Conservation (phyloP, 75 land plant species). For the Sequoiadendron giganteum region DNA sequence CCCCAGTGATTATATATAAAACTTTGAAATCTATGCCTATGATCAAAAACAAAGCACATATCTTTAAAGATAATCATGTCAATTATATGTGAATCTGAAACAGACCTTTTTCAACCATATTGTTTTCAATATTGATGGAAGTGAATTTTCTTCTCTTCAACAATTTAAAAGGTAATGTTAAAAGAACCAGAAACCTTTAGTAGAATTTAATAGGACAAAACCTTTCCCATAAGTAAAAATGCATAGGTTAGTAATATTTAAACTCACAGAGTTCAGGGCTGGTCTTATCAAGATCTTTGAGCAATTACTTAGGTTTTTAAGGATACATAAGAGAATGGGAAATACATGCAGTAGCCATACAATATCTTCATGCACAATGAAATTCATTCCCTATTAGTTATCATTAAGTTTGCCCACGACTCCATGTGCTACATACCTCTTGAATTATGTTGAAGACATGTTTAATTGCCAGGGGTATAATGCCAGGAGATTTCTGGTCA, state of each 20-base stretch:
- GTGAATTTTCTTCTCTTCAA: neutral
- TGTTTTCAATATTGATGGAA: neutral
- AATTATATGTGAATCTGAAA: neutral
- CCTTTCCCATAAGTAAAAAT: neutral
- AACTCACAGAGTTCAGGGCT: neutral
- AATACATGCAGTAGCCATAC: neutral
- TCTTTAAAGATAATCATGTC: neutral
- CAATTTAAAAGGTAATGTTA: neutral
- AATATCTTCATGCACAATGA: neutral
- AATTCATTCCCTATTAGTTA: neutral
- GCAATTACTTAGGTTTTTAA: neutral
- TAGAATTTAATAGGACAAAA: neutral
- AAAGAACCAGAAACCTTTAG: neutral
- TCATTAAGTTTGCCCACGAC: neutral
- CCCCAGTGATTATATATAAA: neutral
- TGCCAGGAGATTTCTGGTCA: slow-evolving; percentile 95
- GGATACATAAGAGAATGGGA: neutral
- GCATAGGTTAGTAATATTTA: neutral
- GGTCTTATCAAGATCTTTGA: neutral
- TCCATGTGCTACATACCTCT: slow-evolving; percentile 69
- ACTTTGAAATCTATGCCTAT: neutral
- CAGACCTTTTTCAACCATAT: neutral
- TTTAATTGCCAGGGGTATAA: slow-evolving; percentile 93
- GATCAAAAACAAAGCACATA: neutral
- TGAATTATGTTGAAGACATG: slow-evolving; percentile 97